Percentiles rank a stretch among this genome's conserved stretches.
Conservation (phyloP, 495 filamentous ascomycete species). For the Tuber umbilicatum region DNA sequence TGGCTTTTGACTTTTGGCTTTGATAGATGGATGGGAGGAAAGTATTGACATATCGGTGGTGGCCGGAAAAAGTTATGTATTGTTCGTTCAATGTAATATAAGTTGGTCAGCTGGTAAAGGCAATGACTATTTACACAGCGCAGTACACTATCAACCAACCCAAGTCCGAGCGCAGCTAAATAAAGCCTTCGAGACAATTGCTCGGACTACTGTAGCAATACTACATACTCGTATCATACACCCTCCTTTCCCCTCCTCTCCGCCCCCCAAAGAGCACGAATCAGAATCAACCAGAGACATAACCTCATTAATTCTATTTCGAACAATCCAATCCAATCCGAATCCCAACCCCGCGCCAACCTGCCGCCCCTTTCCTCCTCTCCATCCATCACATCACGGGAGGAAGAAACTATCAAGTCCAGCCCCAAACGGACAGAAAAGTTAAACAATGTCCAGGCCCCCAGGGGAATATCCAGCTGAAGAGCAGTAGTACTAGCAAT, state of each 20-base stretch:
- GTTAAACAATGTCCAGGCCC: neutral
- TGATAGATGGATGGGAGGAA: neutral
- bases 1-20: neutral
- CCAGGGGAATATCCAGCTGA: neutral
- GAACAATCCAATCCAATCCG: slow-evolving; percentile 1
- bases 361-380: neutral
- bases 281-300: neutral
- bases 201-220: neutral
- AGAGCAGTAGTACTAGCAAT: neutral
- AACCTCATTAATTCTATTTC: neutral
- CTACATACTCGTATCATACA: neutral
- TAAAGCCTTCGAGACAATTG: neutral
- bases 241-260: neutral
- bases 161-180: neutral
- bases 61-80: neutral
- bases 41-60: neutral
- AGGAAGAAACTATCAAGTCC: neutral
- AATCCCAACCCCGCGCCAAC: neutral
- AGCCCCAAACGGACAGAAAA: neutral
- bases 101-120: neutral
- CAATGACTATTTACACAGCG: neutral
- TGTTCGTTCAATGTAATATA: neutral
- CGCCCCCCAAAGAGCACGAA: neutral
- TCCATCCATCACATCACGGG: neutral
- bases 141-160: neutral